Base-by-base conservation (phyloP, 345 rosid genomes). In the Citrus cavaleriei region DNA sequence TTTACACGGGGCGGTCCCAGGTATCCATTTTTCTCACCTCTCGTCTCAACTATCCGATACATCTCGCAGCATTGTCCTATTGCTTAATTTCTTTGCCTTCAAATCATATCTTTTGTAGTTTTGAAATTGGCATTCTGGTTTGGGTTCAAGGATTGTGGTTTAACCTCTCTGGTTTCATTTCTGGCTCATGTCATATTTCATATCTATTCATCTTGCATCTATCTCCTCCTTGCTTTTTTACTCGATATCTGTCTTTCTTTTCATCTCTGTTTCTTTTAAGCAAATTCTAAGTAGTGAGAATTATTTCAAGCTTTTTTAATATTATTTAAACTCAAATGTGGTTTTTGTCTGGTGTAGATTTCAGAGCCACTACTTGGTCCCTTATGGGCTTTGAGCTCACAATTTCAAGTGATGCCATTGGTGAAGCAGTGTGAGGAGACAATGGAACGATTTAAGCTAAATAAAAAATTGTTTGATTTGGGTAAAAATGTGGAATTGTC, bases 341-440 rank as follows among this genome's bases (percentile, higher is more conserved):
- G 21, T 24, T 71, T 40, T 42, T 64, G 60, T 59, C 73, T 76
- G 79, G 72, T 81, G 77, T 83, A 94, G 98, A 87, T 92, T 85
- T 86, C 88, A 60, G 98, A 88, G 85, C 81, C 93, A 35, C 90
- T 94, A 73, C 94, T 96, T 74, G 81, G 76, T 81, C 82, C 89
- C 10, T 74, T 96, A 78, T 70, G 77, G 89, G 84, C 86, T 81
- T 77, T 94, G 86, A 85, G 92, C 85, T 81, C 78, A 42, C 87
- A 75, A 73, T 94, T 88, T 87, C 92, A 92, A 85, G 95, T 93
- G 80, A 82, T 81, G 83, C 88, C 93, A 46, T 78, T 94, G 80
- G 90, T 85, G 79, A 96, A 84, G 87, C 97, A 87, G 79, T 96
- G 99, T 77, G 91, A 87, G 80, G 95, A 96, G 83, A 82, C 84